A percentile compares a stretch with the other conserved stretches of the same genome.
Conservation (phyloP, 2,329 filamentous ascomycete species). For the Camillea tinctor region DNA sequence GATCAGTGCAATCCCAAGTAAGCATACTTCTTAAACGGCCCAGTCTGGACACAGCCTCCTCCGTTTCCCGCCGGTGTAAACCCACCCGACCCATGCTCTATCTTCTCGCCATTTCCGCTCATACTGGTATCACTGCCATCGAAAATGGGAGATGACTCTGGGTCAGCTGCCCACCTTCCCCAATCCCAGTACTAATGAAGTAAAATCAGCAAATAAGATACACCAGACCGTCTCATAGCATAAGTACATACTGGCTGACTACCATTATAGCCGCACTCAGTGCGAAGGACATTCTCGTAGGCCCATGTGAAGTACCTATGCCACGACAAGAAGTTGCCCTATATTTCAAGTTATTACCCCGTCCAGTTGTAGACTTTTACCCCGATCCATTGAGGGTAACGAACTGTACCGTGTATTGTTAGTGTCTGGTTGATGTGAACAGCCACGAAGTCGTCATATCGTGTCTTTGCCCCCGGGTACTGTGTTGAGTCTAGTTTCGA, state of each 20-base stretch:
- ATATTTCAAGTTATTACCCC: background rate
- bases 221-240: background rate
- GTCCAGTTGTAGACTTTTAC: background rate
- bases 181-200: slow-evolving; percentile 40
- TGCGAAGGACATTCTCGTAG: slow-evolving; percentile 28
- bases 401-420: slow-evolving; percentile 26
- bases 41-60: slow-evolving; percentile 45
- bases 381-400: background rate
- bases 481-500: slow-evolving; percentile 21
- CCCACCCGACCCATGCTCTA: slow-evolving; percentile 6
- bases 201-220: background rate
- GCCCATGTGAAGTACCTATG: slow-evolving; percentile 28
- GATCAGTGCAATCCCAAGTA: background rate
- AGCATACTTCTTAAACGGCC: slow-evolving; percentile 49
- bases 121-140: slow-evolving; percentile 44
- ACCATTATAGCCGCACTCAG: slow-evolving; percentile 31
- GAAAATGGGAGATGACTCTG: slow-evolving; percentile 44
- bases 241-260: slow-evolving; percentile 22
- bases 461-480: slow-evolving; percentile 27
- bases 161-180: slow-evolving; percentile 40
- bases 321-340: slow-evolving; percentile 27
- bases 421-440: slow-evolving; percentile 31
- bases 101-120: slow-evolving; percentile 39
- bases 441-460: slow-evolving; percentile 35
- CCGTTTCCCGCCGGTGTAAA: slow-evolving; percentile 29